phyloP scores from a whole-genome alignment of 2,329 filamentous ascomycete species.

The Exophiala sp. region DNA sequence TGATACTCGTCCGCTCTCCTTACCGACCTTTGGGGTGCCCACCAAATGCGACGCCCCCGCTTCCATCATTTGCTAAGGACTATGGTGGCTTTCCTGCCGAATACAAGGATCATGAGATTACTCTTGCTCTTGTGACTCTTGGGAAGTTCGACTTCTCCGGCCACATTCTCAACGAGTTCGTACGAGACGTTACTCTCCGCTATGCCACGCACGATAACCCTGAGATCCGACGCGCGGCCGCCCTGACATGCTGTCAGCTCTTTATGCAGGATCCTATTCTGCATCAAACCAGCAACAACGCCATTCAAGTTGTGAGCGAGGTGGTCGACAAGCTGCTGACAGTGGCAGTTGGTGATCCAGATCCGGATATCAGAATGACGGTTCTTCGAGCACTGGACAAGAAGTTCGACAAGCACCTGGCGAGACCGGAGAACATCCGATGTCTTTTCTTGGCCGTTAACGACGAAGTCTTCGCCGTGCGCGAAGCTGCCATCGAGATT shows the following conservation, averaged over 20 bases:
- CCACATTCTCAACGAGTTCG: conserved; percentile 95
- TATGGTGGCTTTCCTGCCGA: conserved; percentile 79
- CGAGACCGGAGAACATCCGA: conserved; percentile 93
- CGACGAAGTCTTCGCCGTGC: conserved; percentile 85
- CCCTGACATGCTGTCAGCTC: conserved; percentile 93
- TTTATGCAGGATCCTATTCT: conserved; percentile 97
- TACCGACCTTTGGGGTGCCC: conserved; percentile 91
- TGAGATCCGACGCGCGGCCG: conserved; percentile 87
- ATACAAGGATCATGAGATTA: conserved; percentile 75
- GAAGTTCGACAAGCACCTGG: conserved; percentile 92
- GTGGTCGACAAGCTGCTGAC: conserved; percentile 96
- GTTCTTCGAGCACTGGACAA: conserved; percentile 85
- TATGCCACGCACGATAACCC: conserved; percentile 96
- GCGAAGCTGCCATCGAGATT: conserved; percentile 92
- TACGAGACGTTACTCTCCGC: conserved; percentile 93
- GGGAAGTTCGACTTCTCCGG: conserved; percentile 94
- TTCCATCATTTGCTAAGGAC: conserved; percentile 80
- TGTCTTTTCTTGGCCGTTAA: conserved; percentile 93
- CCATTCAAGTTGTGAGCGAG: conserved; percentile 92
- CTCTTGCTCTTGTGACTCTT: conserved; percentile 84
- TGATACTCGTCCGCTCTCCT: conserved; percentile 83
- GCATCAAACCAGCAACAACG: conserved; percentile 94
- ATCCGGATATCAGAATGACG: conserved; percentile 79
- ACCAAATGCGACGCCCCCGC: conserved; percentile 71
- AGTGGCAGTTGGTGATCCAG: conserved; percentile 86